Evolutionary conservation across 2,329 filamentous ascomycete species (phyloP).

Genomic region (Bimuria novae-zelandiae): DNA sequence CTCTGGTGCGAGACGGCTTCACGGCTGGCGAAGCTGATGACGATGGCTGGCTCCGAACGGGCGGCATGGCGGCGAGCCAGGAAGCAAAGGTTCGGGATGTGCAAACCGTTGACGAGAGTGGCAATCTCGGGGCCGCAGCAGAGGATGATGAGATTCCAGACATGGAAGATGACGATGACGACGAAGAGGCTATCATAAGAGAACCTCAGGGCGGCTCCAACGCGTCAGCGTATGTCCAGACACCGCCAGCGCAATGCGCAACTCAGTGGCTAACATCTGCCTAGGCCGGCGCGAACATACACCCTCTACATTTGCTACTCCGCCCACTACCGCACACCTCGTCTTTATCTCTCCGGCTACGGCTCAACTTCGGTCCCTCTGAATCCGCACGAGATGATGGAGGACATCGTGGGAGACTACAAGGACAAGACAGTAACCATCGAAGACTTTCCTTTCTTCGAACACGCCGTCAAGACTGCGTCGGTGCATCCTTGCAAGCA

Average conservation of each 20-base stretch:
- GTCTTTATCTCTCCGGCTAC: conserved; percentile 94
- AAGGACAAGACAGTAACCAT: conserved; percentile 98
- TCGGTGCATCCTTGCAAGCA: conserved; percentile 97
- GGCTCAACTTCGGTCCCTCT: conserved; percentile 77
- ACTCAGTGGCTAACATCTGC: conserved; percentile 17
- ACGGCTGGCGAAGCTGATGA: conserved; percentile 61
- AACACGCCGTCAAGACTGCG: conserved; percentile 90
- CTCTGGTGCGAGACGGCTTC: conserved; percentile 80
- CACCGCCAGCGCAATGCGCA: background rate
- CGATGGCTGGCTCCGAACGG: conserved; percentile 90
- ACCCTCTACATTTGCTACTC: conserved; percentile 98
- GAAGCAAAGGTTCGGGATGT: conserved; percentile 80
- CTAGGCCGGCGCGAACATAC: conserved; percentile 85
- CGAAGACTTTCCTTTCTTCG: conserved; percentile 95
- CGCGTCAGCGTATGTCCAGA: conserved; percentile 58
- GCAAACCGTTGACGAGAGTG: conserved; percentile 84
- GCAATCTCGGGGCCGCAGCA: conserved; percentile 78
- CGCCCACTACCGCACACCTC: conserved; percentile 93
- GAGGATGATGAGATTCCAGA: conserved; percentile 85
- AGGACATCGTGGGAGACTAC: conserved; percentile 94
- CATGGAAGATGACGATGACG: conserved; percentile 96
- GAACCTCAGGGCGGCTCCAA: conserved; percentile 54
- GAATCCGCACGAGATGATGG: conserved; percentile 86
- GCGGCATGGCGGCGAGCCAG: conserved; percentile 74
- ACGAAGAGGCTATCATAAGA: conserved; percentile 92